Base-by-base conservation (phyloP, 805 yeast species). In the Yamadazyma sp. region DNA sequence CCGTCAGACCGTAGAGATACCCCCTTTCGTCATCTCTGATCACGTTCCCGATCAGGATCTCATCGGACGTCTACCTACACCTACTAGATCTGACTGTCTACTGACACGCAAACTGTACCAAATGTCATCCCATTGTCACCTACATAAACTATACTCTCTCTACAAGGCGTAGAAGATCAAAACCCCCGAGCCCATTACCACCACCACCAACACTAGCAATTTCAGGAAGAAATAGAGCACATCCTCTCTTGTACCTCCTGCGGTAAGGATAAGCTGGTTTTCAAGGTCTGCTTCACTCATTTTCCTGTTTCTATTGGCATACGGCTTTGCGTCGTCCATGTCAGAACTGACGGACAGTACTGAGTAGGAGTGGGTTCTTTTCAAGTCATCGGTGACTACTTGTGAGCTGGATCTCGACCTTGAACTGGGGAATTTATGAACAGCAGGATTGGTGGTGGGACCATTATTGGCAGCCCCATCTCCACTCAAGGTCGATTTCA, bases 161-260 rank as follows among this genome's bases (percentile, higher is more conserved):
- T 36, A 58, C 19, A 64, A 52, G 10, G 70, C 70, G 38, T 54
- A 59, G 41, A 65, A 62, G 11, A 65, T 60, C 35, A 64, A 52
- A 13, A 65, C 54, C 3, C 64, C 59, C 30, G 60, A 57, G 1
- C 64, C 69, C 26, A 53, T 38, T 15, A 64, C 69, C 13, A 61
- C 52, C 3, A 39, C 22, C 41, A 54, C 47, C 30, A 65, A 53
- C 15, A 64, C 47, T 3, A 55, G 8, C 20, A 64, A 40, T 45
- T 65, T 65, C 23, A 57, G 40, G 17, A 64, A 45, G 40, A 62
- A 64, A 23, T 62, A 53, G 28, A 49, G 47, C 13, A 65, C 65
- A 32, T 59, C 47, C 29, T 63, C 66, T 24, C 58, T 50, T 24
- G 49, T 59, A 12, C 70, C 68, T 9, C 70, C 70, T 3, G 70